phyloP scores from a whole-genome alignment of 1,139 yeast species.

The Kodamaea plutei region DNA sequence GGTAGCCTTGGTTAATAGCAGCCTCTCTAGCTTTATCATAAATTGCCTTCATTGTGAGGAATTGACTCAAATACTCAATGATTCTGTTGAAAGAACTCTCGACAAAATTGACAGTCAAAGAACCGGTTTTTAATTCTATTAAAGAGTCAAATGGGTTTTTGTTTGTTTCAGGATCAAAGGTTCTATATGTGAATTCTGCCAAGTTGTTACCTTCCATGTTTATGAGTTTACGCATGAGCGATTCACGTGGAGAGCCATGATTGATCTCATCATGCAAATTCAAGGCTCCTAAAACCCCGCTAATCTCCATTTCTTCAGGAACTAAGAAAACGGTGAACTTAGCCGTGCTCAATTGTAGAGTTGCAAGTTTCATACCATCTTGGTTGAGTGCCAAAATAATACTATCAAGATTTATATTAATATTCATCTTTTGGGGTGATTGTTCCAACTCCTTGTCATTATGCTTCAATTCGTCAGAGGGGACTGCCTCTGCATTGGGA shows the following conservation, averaged over 20 bases:
- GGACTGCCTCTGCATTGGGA: slow-evolving; percentile 64
- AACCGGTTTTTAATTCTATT: slow-evolving; percentile 67
- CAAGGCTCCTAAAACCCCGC: slow-evolving; percentile 76
- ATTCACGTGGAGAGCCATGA: slow-evolving; percentile 57
- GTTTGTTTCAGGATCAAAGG: slow-evolving; percentile 59
- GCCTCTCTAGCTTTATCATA: slow-evolving; percentile 87
- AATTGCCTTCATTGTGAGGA: slow-evolving; percentile 79
- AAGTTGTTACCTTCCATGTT: slow-evolving; percentile 79
- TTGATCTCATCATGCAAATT: slow-evolving; percentile 74
- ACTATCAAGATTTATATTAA: slow-evolving; percentile 67
- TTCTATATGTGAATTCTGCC: slow-evolving; percentile 80
- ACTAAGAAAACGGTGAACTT: slow-evolving; percentile 59
- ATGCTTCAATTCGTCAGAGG: slow-evolving; percentile 66
- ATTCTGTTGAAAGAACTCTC: slow-evolving; percentile 76
- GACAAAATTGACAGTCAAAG: slow-evolving; percentile 69
- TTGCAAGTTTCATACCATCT: slow-evolving; percentile 78
- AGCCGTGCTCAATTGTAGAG: slow-evolving; percentile 73
- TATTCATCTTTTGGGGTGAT: slow-evolving; percentile 71
- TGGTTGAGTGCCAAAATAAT: slow-evolving; percentile 76
- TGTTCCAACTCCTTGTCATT: slow-evolving; percentile 51
- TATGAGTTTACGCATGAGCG: slow-evolving; percentile 61
- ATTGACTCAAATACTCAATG: slow-evolving; percentile 63
- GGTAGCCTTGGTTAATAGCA: slow-evolving; percentile 65
- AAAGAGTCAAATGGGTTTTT: slow-evolving; percentile 51
- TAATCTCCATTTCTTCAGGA: slow-evolving; percentile 75